Conservation (phyloP, 2,329 filamentous ascomycete species). For the Aspergillus quadrilineatus region DNA sequence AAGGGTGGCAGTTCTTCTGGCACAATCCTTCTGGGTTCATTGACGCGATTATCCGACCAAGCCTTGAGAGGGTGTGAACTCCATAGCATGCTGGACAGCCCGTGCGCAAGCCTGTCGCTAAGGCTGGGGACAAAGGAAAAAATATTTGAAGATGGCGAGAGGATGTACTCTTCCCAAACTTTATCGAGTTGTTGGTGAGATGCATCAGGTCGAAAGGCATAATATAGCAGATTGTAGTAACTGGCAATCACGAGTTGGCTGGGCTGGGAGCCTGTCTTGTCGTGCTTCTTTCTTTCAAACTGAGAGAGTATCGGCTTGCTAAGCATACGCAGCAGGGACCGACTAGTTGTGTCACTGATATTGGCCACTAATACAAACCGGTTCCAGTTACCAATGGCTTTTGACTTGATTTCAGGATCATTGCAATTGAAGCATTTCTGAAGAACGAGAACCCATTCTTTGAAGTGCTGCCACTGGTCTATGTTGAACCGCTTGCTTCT, state of each 20-base stretch:
- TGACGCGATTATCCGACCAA: conserved; percentile 74
- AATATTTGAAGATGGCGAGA: conserved; percentile 60
- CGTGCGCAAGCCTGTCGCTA: conserved; percentile 61
- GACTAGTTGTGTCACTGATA: conserved; percentile 58
- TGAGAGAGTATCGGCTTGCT: conserved; percentile 68
- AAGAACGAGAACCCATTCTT: conserved; percentile 73
- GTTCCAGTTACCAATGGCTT: conserved; percentile 84
- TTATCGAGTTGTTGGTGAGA: conserved; percentile 66
- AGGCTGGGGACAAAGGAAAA: conserved; percentile 52
- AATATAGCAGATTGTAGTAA: conserved; percentile 80
- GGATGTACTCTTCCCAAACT: conserved; percentile 76
- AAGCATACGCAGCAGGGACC: conserved; percentile 61
- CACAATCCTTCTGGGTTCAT: conserved; percentile 58
- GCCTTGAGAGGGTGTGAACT: conserved; percentile 49
- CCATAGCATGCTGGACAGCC: conserved; percentile 69
- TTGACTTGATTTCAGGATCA: conserved; percentile 67
- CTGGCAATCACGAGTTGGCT: conserved; percentile 66
- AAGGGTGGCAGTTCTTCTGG: conserved; percentile 78
- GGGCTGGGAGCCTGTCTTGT: conserved; percentile 47
- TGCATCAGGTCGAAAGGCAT: conserved; percentile 71
- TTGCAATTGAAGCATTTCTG: conserved; percentile 80
- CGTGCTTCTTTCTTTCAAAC: conserved; percentile 63
- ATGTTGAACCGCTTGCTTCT: conserved; percentile 60
- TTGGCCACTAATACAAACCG: conserved; percentile 74
- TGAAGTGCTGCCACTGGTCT: conserved; percentile 69